A percentile compares a stretch with the other conserved stretches of the same genome.
These are phyloP conservation scores for Cladosporium sp. DNA, from an alignment of 2,329 filamentous ascomycete genomes.

Conservation along the genomic window DNA sequence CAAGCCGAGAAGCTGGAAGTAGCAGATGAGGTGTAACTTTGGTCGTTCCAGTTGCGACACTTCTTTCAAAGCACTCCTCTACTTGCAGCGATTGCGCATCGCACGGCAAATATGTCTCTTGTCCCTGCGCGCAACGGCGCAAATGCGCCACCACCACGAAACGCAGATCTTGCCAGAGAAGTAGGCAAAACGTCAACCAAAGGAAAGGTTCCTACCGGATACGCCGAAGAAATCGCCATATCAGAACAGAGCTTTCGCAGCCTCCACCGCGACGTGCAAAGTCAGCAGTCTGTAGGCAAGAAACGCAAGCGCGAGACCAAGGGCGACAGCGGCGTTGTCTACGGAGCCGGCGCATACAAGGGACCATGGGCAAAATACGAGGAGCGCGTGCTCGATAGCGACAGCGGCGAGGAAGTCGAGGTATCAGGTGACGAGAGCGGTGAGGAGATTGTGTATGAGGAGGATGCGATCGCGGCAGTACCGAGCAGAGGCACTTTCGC, in stretches of 20 bases:
- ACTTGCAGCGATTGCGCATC: no score
- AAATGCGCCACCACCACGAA: slow-evolving; percentile 29
- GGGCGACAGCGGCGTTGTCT: slow-evolving; percentile 75
- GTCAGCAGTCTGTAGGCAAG: slow-evolving; percentile 50
- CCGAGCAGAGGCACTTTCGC: slow-evolving; percentile 48
- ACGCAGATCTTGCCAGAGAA: slow-evolving; percentile 22
- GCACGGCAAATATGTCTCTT: slow-evolving; percentile 25
- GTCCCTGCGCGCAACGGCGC: slow-evolving; percentile 31
- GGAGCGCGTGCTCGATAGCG: slow-evolving; percentile 64
- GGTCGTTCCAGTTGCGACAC: background rate
- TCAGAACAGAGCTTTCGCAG: slow-evolving; percentile 86
- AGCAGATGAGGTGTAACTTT: background rate
- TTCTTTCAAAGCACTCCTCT: background rate
- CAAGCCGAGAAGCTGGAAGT: no score
- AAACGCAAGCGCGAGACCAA: slow-evolving; percentile 78
- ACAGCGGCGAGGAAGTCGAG: slow-evolving; percentile 66
- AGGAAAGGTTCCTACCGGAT: slow-evolving; percentile 62
- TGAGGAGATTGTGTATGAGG: slow-evolving; percentile 71
- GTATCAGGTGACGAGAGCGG: slow-evolving; percentile 68
- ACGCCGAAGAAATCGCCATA: slow-evolving; percentile 80
- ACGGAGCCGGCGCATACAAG: slow-evolving; percentile 82
- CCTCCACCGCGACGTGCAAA: slow-evolving; percentile 75
- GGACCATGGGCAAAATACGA: slow-evolving; percentile 91
- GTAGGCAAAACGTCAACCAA: slow-evolving; percentile 33
- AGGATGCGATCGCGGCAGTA: slow-evolving; percentile 61